Percentiles rank a stretch among this genome's conserved stretches.
Evolutionary conservation across 352 stramenopile species (phyloP).

Genomic region (Pythium brachiatum): DNA sequence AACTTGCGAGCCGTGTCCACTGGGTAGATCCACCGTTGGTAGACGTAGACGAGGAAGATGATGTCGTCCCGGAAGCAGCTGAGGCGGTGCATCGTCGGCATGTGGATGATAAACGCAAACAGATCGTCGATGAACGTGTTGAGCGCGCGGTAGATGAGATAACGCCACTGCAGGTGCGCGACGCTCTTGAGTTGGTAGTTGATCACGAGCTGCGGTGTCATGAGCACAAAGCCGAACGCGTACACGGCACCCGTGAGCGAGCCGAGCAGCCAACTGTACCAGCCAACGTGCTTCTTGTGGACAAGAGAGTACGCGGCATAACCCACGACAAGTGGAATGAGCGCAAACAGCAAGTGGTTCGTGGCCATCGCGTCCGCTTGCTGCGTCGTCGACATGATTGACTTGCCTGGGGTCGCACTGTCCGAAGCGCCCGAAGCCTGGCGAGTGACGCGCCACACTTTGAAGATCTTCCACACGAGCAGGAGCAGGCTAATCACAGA

Average conservation of each 20-base stretch:
- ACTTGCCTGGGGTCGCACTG: slow-evolving; percentile 13
- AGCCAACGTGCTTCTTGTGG: slow-evolving; percentile 79
- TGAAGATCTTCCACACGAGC: slow-evolving; percentile 88
- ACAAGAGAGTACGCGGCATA: slow-evolving; percentile 81
- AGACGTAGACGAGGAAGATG: slow-evolving; percentile 89
- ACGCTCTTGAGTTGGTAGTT: slow-evolving; percentile 92
- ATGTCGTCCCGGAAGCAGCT: slow-evolving; percentile 91
- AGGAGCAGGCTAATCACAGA: slow-evolving; percentile 68
- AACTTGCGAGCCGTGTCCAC: slow-evolving; percentile 60
- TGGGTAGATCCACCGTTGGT: slow-evolving; percentile 91
- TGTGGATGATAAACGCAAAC: slow-evolving; percentile 91
- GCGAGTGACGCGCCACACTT: slow-evolving; percentile 47
- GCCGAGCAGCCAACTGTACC: slow-evolving; percentile 84
- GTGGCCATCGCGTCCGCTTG: slow-evolving; percentile 83
- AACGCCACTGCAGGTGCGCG: slow-evolving; percentile 91
- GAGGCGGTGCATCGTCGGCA: slow-evolving; percentile 89
- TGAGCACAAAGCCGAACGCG: slow-evolving; percentile 89
- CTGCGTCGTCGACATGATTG: slow-evolving; percentile 45
- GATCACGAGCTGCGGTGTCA: slow-evolving; percentile 92
- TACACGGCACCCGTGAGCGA: slow-evolving; percentile 88
- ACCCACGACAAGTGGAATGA: slow-evolving; percentile 73
- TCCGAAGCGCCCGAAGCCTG: slow-evolving; percentile 15
- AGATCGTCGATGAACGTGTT: slow-evolving; percentile 94
- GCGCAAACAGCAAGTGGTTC: slow-evolving; percentile 72
- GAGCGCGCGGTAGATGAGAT: slow-evolving; percentile 93